A percentile compares a stretch with the other conserved stretches of the same genome.
phyloP scores from a whole-genome alignment of 106 monocot genomes.

The Vanilla planifolia region DNA sequence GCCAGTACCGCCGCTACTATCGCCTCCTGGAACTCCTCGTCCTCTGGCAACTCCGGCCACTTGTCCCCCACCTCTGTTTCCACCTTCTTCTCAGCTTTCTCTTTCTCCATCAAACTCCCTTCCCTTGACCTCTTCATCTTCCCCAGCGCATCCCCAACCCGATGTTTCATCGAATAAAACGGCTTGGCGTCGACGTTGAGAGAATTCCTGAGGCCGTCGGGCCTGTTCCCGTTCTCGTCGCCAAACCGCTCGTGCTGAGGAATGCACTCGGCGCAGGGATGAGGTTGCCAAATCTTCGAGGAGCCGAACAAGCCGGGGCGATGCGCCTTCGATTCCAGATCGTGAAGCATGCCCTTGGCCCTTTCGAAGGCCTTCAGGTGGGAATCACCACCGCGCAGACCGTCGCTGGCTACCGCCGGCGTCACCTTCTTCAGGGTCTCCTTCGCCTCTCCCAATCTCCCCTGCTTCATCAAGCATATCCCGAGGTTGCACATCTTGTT shows the following conservation, averaged over 20 bases:
- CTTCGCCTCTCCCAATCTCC: constrained; percentile 58
- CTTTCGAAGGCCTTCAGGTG: constrained; percentile 84
- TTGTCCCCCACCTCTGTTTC: constrained; percentile 8
- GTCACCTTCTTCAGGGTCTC: constrained; percentile 61
- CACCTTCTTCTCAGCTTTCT: constrained; percentile 1
- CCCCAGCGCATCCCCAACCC: constrained; percentile 25
- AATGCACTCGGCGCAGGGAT: constrained; percentile 53
- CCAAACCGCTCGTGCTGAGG: constrained; percentile 27
- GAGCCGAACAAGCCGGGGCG: constrained; percentile 21
- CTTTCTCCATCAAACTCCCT: constrained; percentile 20
- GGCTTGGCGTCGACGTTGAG: constrained; percentile 70
- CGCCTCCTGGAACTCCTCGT: constrained; percentile 65
- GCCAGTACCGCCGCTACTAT: constrained; percentile 65
- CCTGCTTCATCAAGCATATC: constrained; percentile 85
- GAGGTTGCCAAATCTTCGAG: constrained; percentile 72
- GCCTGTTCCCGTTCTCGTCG: constrained; percentile 43
- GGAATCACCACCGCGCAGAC: constrained; percentile 58
- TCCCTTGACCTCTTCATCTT: constrained; percentile 79
- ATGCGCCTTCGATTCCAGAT: constrained; percentile 45
- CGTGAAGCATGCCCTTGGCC: constrained; percentile 82
- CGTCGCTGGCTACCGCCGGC: constrained; percentile 44
- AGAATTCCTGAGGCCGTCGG: constrained; percentile 16
- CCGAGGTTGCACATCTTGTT: constrained; percentile 97
- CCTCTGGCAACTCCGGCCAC: constrained; percentile 69
- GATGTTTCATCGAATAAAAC: constrained; percentile 41